phyloP scores from a whole-genome alignment of 345 rosid species.

The Geranium brycei region DNA sequence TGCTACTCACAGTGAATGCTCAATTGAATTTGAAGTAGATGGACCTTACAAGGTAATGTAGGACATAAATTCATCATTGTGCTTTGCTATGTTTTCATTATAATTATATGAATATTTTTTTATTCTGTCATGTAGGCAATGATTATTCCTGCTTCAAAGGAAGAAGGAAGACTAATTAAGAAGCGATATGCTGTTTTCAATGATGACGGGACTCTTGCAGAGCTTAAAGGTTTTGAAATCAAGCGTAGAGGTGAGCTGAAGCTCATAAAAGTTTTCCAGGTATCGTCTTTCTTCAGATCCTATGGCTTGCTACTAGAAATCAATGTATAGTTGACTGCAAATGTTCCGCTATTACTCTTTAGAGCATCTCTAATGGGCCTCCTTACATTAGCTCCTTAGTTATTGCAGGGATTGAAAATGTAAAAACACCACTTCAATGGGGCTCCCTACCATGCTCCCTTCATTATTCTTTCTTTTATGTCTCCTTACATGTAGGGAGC shows the following conservation, averaged over 20 bases:
- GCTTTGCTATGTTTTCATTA: conserved; percentile 11
- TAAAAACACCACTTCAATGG: too few relatives aligned
- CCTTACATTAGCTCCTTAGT: too few relatives aligned
- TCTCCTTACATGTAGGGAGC: too few relatives aligned
- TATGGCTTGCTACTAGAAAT: conserved; percentile 2
- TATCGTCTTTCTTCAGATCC: conserved; percentile 16
- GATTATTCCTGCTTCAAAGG: conserved; percentile 99
- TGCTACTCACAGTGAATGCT: conserved; percentile 79
- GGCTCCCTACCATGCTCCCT: too few relatives aligned
- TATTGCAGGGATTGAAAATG: too few relatives aligned
- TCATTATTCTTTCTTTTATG: too few relatives aligned
- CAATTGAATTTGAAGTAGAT: conserved; percentile 98
- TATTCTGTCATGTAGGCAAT: conserved; percentile 51
- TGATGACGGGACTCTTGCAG: conserved; percentile 95
- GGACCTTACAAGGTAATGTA: conserved; percentile 91
- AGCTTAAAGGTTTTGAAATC: conserved; percentile 98
- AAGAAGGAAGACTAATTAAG: conserved; percentile 86
- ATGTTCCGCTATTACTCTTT: not conserved
- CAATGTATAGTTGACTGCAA: not conserved
- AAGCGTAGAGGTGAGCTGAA: conserved; percentile 98
- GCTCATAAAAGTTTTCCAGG: conserved; percentile 97
- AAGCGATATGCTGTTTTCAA: conserved; percentile 98
- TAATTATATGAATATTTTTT: conserved; percentile 11
- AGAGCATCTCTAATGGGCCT: too few relatives aligned
- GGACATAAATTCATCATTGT: not conserved